Percentiles rank a stretch among this genome's conserved stretches.
phyloP scores from a whole-genome alignment of 2,329 filamentous ascomycete species.

The Exophiala aquamarina region DNA sequence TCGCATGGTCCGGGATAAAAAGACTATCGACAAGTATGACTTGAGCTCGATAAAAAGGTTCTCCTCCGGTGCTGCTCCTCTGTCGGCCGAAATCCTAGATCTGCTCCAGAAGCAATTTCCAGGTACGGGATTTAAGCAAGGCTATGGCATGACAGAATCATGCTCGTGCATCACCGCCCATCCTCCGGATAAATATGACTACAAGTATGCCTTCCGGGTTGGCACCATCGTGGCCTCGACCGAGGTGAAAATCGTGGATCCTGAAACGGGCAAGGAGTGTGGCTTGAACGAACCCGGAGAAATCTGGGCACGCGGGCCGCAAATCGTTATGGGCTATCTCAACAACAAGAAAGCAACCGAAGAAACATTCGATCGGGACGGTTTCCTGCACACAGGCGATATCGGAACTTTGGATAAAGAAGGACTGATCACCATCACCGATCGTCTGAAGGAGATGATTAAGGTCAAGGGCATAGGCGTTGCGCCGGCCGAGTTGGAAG shows the following conservation, averaged over 20 bases:
- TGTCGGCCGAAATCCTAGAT: conserved; percentile 57
- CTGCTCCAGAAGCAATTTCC: conserved; percentile 59
- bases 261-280: conserved; percentile 51
- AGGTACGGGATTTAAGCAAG: conserved; percentile 60
- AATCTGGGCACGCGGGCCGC: conserved; percentile 73
- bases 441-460: conserved; percentile 62
- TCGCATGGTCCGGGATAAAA: conserved; percentile 56
- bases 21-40: conserved; percentile 55
- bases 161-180: conserved; percentile 65
- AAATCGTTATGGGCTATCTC: conserved; percentile 76
- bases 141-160: conserved; percentile 68
- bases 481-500: conserved; percentile 49
- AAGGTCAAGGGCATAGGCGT: conserved; percentile 55
- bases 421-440: conserved; percentile 67
- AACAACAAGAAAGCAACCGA: conserved; percentile 70
- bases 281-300: conserved; percentile 55
- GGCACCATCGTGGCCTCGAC: conserved; percentile 55
- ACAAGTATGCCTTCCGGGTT: conserved; percentile 53
- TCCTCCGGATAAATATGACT: conserved; percentile 56
- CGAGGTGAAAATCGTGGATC: conserved; percentile 58
- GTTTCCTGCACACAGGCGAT: conserved; percentile 65
- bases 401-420: conserved; percentile 58
- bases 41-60: conserved; percentile 57
- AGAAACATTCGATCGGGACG: conserved; percentile 65
- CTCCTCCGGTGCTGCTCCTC: conserved; percentile 61